Evolutionary conservation across 306 rosid species (phyloP), one percentile per base, ranked within the genome.

Genomic region (Crotalaria pallida): DNA sequence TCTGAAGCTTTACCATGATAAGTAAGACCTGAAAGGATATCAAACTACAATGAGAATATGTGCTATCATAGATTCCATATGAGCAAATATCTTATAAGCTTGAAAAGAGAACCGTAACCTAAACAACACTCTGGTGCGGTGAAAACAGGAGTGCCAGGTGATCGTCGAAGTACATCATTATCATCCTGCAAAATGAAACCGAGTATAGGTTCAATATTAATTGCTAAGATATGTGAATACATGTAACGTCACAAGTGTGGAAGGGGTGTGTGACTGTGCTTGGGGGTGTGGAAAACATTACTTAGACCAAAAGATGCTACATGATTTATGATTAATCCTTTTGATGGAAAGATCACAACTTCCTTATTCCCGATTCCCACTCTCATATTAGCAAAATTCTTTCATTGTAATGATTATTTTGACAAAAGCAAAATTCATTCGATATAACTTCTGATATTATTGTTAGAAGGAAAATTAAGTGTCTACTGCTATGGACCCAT

Each of bases 131-230:
- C 99, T 17, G 99, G 97, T 74, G 99, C 99, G 40, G 99, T 95
- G 82, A 95, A 95, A 83, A 95, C 99, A 45, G 99, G 99, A 82
- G 99, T 95, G 40, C 99, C 99, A 10, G 99, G 99, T 69, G 99
- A 95, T 38, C 97, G 87, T 7, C 99, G 97, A 67, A 95, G 96
- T 71, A 84, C 87, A 49, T 95, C 99, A 70, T 89, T 86, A 34
- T 86, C 92, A 86, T 91, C 96, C 99, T 95, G 81, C 87, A 84
- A 49, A 83, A 49, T 65, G 66, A 31, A 74, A 56, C 45, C 57
- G 65, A 71, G 10, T 38, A 33, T 36, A 17, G 22, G 19, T 53
- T 57, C 70, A 60, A 75, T 24, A 58, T 47, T 11, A 40, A 49
- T 44, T 69, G 18, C 55, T 4, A 23, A 10, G 67, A 58, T 59